A percentile compares a stretch with the other conserved stretches of the same genome.
phyloP scores from a whole-genome alignment of 768 basidiomycete species.

The Tulasnella sp. region DNA sequence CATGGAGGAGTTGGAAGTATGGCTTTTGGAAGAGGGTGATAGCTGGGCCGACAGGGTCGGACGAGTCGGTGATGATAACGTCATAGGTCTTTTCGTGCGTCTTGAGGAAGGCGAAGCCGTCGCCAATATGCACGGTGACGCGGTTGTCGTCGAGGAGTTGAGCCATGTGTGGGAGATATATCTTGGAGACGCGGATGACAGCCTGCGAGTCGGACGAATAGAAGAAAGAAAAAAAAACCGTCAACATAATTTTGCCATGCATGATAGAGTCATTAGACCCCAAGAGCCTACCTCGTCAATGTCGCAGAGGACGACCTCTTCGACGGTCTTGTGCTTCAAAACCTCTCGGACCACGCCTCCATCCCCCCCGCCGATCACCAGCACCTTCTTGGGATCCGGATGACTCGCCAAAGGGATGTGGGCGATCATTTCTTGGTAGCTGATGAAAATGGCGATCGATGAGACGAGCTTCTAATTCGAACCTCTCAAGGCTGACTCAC shows the following conservation, averaged over 20 bases:
- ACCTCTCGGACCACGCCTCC: slow-evolving; percentile 97
- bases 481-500: slow-evolving; percentile 37
- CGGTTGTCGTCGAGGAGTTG: slow-evolving; percentile 63
- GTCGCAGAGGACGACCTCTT: slow-evolving; percentile 90
- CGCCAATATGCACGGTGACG: slow-evolving; percentile 79
- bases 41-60: slow-evolving; percentile 94
- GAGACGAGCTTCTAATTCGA: not conserved
- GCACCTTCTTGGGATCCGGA: slow-evolving; percentile 89
- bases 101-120: slow-evolving; percentile 93
- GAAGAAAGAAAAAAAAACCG: not conserved
- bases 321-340: slow-evolving; percentile 82
- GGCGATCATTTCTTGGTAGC: slow-evolving; percentile 98
- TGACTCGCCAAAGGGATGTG: slow-evolving; percentile 94
- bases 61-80: slow-evolving; percentile 97
- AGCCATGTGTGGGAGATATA: slow-evolving; percentile 91
- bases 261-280: no score
- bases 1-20: slow-evolving; percentile 89
- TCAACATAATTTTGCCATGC: no score
- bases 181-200: slow-evolving; percentile 89
- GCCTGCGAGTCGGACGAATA: no score
- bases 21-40: slow-evolving; percentile 90
- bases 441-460: slow-evolving; percentile 24
- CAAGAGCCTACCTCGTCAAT: slow-evolving; percentile 91
- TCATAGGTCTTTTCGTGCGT: slow-evolving; percentile 84
- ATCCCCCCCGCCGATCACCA: slow-evolving; percentile 97